Conservation (phyloP, 163 green algal species). For the Coccomyxa subellipsoidea region DNA sequence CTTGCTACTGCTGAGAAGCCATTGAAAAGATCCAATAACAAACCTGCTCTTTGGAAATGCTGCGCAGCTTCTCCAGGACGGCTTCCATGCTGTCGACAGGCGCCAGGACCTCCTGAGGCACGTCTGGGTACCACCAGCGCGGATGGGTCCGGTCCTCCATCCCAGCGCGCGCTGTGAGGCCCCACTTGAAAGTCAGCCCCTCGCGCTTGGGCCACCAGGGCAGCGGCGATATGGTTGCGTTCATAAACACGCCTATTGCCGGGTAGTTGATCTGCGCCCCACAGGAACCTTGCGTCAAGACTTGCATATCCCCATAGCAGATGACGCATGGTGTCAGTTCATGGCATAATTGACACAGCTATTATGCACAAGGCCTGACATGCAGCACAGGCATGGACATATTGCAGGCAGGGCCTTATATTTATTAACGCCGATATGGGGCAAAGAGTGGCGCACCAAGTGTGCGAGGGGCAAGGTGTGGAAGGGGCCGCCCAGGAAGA, state of each 20-base stretch:
- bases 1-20: no score
- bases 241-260: slow-evolving; percentile 10
- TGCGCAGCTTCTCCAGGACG: not conserved
- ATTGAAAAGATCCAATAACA: no score
- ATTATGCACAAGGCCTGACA: no score
- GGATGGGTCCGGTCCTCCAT: not conserved
- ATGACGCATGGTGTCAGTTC: not conserved
- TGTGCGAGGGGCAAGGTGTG: slow-evolving; percentile 6
- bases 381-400: not conserved
- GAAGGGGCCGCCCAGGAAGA: slow-evolving; percentile 11
- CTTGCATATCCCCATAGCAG: no score
- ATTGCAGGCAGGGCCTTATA: not conserved
- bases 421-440: no score
- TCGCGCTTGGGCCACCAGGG: not conserved
- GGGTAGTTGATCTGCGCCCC: not conserved
- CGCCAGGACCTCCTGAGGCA: not conserved
- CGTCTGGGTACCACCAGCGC: not conserved
- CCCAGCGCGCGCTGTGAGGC: not conserved
- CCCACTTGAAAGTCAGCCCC: not conserved
- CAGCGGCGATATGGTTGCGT: not conserved
- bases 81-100: not conserved
- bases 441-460: not conserved
- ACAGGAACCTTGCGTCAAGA: not conserved
- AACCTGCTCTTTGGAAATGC: not conserved
- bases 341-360: not conserved